Evolutionary conservation across 305 asterid species (phyloP).

Genomic region (Fraxinus floribunda): DNA sequence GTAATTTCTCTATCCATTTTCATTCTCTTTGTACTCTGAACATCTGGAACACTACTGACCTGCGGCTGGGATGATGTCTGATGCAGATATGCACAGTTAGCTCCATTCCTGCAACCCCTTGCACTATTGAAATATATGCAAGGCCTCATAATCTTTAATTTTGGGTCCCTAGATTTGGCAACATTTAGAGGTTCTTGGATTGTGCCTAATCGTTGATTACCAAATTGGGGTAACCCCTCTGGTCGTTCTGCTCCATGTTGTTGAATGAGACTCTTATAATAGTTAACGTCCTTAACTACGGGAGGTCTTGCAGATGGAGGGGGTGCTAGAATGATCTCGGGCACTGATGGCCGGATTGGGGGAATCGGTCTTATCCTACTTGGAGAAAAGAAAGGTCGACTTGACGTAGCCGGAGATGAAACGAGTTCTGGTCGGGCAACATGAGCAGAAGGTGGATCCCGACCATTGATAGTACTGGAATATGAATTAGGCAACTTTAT

Average conservation of each 20-base stretch:
- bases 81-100: constrained; percentile 55
- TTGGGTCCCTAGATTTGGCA: constrained; percentile 35
- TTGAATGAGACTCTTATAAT: constrained; percentile 59
- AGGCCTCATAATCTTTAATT: constrained; percentile 47
- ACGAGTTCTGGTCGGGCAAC: constrained; percentile 40
- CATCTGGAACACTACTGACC: constrained; percentile 37
- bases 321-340: constrained; percentile 12
- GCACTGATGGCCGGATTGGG: constrained; percentile 21
- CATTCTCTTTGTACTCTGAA: constrained; percentile 55
- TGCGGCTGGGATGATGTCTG: constrained; percentile 37
- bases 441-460: constrained; percentile 39
- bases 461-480: constrained; percentile 21
- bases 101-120: constrained; percentile 73
- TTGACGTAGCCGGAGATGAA: constrained; percentile 21
- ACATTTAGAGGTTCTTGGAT: constrained; percentile 32
- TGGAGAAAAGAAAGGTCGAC: constrained; percentile 37
- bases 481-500: constrained; percentile 21
- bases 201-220: constrained; percentile 21
- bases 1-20: constrained; percentile 40
- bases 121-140: constrained; percentile 58
- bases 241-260: constrained; percentile 62
- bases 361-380: constrained; percentile 25
- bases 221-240: constrained; percentile 31
- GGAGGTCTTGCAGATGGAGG: constrained; percentile 6
- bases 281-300: constrained; percentile 46